Evolutionary conservation across 768 basidiomycete genomes (phyloP).

Genomic region (Pisolithus microcarpus): DNA sequence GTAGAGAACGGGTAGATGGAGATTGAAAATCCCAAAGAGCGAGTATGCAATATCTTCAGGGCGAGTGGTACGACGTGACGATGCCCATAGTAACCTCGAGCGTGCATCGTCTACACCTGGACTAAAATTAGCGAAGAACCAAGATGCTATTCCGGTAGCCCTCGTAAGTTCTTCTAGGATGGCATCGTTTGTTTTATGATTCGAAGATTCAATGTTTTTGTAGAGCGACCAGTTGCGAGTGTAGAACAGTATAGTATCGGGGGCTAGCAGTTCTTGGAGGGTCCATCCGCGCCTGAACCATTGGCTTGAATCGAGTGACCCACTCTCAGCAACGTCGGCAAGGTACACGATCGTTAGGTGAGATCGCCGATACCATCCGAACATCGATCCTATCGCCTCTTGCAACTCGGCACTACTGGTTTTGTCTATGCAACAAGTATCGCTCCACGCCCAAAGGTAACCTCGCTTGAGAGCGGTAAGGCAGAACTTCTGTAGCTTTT

Average conservation of each 20-base stretch:
- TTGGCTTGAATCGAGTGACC: neutral
- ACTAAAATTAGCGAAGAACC: neutral
- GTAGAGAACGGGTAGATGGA: neutral
- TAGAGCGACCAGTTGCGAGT: conserved; percentile 1
- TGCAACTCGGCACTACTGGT: neutral
- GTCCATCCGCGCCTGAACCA: conserved; percentile 5
- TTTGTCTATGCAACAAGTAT: too few species aligned
- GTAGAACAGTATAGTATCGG: neutral
- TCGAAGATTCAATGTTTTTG: neutral
- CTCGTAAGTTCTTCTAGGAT: neutral
- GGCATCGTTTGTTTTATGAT: neutral
- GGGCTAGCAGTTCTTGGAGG: conserved; percentile 4
- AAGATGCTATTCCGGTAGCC: neutral
- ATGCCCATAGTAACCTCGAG: neutral
- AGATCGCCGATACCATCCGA: conserved; percentile 1
- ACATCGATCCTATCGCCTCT: conserved; percentile 2
- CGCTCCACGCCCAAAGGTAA: too few species aligned
- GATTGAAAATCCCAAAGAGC: conserved; percentile 4
- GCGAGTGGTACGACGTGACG: neutral
- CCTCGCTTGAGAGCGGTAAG: too few species aligned
- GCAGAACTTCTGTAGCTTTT: too few species aligned
- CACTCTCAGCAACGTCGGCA: neutral
- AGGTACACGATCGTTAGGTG: conserved; percentile 1
- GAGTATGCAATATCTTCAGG: conserved; percentile 4
- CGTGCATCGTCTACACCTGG: conserved; percentile 2